A percentile compares a stretch with the other conserved stretches of the same genome.
Evolutionary conservation across 768 basidiomycete genomes (phyloP).

Genomic region (Termitomyces titanicus): DNA sequence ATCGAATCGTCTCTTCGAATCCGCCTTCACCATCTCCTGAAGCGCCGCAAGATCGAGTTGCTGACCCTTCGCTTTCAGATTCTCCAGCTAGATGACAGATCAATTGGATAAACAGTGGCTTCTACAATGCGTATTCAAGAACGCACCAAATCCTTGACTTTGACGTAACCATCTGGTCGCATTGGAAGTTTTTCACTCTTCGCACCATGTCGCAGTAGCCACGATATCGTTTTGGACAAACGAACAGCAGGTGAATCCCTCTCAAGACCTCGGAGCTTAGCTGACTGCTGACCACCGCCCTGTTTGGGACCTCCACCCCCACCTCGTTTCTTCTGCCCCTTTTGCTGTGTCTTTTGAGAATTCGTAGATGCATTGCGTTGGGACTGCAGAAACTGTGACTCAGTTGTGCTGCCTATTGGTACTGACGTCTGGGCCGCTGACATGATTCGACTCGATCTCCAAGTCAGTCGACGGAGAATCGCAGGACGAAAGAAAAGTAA

Average conservation of each 20-base stretch:
- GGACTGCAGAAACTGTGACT: neutral
- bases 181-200: constrained; percentile 69
- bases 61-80: constrained; percentile 58
- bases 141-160: constrained; percentile 78
- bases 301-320: constrained; percentile 2
- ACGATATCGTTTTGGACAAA: constrained; percentile 84
- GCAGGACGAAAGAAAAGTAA: neutral
- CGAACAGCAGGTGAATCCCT: constrained; percentile 66
- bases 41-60: constrained; percentile 49
- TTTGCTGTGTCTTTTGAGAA: constrained; percentile 5
- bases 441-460: neutral
- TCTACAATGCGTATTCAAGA: neutral
- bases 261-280: constrained; percentile 56
- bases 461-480: neutral
- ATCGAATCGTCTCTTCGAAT: constrained; percentile 66
- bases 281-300: constrained; percentile 12
- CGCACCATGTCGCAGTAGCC: constrained; percentile 90
- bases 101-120: too few relatives aligned
- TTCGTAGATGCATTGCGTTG: constrained; percentile 2
- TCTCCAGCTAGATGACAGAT: constrained; percentile 48
- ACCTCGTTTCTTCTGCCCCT: constrained; percentile 10
- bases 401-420: neutral
- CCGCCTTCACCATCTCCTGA: constrained; percentile 60
- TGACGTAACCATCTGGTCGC: constrained; percentile 82
- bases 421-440: neutral